Conservation (phyloP, 208 protist genomes). For the Leishmania tropica region DNA sequence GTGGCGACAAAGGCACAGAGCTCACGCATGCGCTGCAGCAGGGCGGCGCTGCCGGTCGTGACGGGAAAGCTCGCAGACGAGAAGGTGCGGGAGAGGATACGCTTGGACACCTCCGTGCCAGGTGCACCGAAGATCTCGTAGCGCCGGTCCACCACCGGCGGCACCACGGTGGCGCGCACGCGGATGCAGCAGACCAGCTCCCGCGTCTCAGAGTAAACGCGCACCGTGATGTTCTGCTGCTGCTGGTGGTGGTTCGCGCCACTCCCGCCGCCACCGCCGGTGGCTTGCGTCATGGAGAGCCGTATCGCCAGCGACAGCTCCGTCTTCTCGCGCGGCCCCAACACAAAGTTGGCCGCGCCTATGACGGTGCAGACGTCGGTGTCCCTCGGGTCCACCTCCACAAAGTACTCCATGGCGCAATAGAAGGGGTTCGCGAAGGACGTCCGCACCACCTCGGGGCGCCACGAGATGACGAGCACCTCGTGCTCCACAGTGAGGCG, state of each 20-base stretch:
- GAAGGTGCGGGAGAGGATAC: constrained; percentile 70
- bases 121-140: constrained; percentile 81
- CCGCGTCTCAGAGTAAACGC: constrained; percentile 64
- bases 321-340: constrained; percentile 66
- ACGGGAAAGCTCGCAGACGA: constrained; percentile 59
- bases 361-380: constrained; percentile 45
- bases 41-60: constrained; percentile 29
- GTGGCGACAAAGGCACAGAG: constrained; percentile 62
- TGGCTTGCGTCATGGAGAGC: constrained; percentile 19
- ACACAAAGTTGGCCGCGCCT: constrained; percentile 43
- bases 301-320: constrained; percentile 63
- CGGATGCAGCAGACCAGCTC: constrained; percentile 72
- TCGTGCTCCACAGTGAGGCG: constrained; percentile 73
- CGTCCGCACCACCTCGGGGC: constrained; percentile 61
- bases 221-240: constrained; percentile 37
- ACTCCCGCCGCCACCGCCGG: neutral
- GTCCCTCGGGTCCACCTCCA: constrained; percentile 51
- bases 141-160: constrained; percentile 79
- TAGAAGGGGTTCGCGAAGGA: constrained; percentile 74
- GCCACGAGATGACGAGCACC: constrained; percentile 58
- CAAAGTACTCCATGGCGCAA: constrained; percentile 65
- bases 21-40: constrained; percentile 72
- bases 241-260: neutral
- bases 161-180: constrained; percentile 54
- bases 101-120: constrained; percentile 63